These are phyloP conservation scores for Erigeron canadensis DNA, from an alignment of 129 eudicot genomes.

Conservation along the genomic window DNA sequence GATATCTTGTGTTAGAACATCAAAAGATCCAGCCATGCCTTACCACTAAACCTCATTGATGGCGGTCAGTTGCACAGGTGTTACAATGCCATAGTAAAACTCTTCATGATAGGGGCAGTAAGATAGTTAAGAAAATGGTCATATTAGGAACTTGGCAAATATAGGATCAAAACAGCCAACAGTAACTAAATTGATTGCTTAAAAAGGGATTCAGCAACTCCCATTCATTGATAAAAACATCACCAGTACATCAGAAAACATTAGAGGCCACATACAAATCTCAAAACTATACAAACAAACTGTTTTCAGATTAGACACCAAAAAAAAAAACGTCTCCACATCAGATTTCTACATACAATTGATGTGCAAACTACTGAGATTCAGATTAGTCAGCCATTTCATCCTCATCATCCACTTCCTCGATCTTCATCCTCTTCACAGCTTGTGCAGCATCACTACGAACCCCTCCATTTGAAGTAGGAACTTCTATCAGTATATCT, in stretches of 20 bases:
- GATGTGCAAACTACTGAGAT: neutral
- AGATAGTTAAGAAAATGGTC: no score
- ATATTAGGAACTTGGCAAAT: no score
- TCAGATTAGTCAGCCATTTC: constrained; percentile 58
- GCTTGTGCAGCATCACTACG: constrained; percentile 67
- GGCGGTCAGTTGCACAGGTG: no score
- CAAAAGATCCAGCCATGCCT: no score
- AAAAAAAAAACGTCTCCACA: neutral
- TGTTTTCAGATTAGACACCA: neutral
- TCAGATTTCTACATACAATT: neutral
- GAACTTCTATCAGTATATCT: constrained; percentile 67
- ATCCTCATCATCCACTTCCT: constrained; percentile 67
- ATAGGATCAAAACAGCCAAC: no score
- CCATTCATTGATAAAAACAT: constrained; percentile 7
- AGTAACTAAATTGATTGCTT: no score
- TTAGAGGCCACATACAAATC: neutral
- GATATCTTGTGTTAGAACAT: no score
- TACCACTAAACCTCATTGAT: no score
- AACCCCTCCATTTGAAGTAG: constrained; percentile 25
- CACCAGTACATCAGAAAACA: neutral
- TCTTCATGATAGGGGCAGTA: no score
- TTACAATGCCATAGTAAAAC: no score
- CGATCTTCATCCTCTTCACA: constrained; percentile 86
- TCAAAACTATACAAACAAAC: neutral
- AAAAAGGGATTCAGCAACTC: neutral